Percentiles rank a stretch among this genome's conserved stretches.
Evolutionary conservation across 2,329 filamentous ascomycete species (phyloP).

Genomic region (Fusarium pseudocircinatum): DNA sequence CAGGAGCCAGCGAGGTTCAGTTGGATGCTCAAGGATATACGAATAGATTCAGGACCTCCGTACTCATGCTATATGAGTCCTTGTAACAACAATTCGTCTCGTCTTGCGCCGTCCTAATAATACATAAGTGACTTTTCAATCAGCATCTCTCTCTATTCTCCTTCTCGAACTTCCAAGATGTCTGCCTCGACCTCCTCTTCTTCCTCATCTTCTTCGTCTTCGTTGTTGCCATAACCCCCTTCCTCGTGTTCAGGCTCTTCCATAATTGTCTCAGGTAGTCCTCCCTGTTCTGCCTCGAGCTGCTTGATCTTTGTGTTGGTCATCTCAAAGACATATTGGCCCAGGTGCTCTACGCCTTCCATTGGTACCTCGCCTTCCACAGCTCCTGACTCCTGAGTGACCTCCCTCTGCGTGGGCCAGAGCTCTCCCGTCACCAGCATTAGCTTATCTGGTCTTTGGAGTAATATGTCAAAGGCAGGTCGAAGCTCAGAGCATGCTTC

Average conservation of each 20-base stretch:
- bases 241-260: slow-evolving; percentile 46
- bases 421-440: slow-evolving; percentile 86
- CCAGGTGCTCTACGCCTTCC: slow-evolving; percentile 92
- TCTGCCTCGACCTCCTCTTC: slow-evolving; percentile 46
- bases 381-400: slow-evolving; percentile 52
- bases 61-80: not conserved
- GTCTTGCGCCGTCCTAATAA: slow-evolving; percentile 11
- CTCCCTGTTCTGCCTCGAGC: slow-evolving; percentile 53
- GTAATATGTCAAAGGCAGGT: slow-evolving; percentile 82
- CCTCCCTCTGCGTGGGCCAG: slow-evolving; percentile 73
- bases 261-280: slow-evolving; percentile 32
- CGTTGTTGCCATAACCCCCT: slow-evolving; percentile 45
- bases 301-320: slow-evolving; percentile 70
- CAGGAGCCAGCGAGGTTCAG: not conserved
- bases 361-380: slow-evolving; percentile 74
- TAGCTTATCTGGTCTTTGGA: slow-evolving; percentile 83
- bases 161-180: slow-evolving; percentile 50
- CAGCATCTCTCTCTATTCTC: slow-evolving; percentile 34
- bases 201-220: slow-evolving; percentile 44
- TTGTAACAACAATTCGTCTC: not conserved
- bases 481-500: slow-evolving; percentile 88
- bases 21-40: not conserved
- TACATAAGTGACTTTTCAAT: slow-evolving; percentile 8
- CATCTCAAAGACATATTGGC: slow-evolving; percentile 98
- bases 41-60: not conserved